These are phyloP conservation scores for Pestalotiopsis sp. DNA, from an alignment of 2,329 filamentous ascomycete species.

Conservation along the genomic window DNA sequence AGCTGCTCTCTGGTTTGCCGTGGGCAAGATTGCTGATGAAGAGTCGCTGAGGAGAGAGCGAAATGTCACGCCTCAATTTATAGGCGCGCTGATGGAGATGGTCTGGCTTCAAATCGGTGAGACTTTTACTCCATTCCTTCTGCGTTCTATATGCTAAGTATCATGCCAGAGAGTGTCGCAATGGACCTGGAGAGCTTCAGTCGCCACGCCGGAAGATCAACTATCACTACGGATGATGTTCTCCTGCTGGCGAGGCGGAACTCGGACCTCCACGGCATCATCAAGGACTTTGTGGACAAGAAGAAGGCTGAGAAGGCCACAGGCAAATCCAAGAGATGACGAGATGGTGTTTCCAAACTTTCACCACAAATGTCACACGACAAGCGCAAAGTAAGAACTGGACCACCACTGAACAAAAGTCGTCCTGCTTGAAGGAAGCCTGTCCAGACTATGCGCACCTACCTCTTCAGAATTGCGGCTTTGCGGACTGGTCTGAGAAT, in stretches of 20 bases:
- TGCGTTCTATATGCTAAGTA: conserved; percentile 11
- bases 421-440: background rate
- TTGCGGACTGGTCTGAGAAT: background rate
- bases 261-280: conserved; percentile 76
- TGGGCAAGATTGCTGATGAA: conserved; percentile 87
- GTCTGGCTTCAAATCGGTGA: conserved; percentile 77
- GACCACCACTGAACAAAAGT: no score
- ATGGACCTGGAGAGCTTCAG: conserved; percentile 58
- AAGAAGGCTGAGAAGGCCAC: conserved; percentile 50
- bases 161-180: conserved; percentile 53
- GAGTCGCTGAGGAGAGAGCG: conserved; percentile 72
- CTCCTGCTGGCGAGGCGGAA: conserved; percentile 85
- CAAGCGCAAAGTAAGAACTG: background rate
- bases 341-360: background rate
- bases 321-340: conserved; percentile 32
- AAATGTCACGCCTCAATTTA: conserved; percentile 91
- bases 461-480: background rate
- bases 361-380: background rate
- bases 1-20: conserved; percentile 79
- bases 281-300: conserved; percentile 69
- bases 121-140: conserved; percentile 15
- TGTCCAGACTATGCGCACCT: background rate
- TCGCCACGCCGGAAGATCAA: conserved; percentile 79
- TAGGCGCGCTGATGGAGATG: conserved; percentile 74
- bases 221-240: conserved; percentile 84